A percentile compares a stretch with the other conserved stretches of the same genome.
Evolutionary conservation across 495 filamentous ascomycete genomes (phyloP).

Genomic region (Penicillium angulare): DNA sequence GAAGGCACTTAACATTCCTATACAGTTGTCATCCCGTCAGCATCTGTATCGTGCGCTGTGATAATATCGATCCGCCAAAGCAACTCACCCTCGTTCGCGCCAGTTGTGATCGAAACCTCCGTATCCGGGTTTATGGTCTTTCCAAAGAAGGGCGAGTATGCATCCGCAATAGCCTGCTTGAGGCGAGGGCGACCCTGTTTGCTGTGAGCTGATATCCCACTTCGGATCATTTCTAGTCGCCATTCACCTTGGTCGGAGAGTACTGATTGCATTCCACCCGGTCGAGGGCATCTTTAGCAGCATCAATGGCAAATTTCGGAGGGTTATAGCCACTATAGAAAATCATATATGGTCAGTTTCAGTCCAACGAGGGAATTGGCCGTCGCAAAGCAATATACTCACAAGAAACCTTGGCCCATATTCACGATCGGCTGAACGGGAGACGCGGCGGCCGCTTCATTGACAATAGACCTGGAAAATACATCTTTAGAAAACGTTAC

Average conservation of each 20-base stretch:
- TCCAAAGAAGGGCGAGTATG: conserved; percentile 85
- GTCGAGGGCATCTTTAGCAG: conserved; percentile 84
- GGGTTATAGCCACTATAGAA: conserved; percentile 83
- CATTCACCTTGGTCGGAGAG: conserved; percentile 75
- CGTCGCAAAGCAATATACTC: conserved; percentile 16
- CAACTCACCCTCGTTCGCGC: conserved; percentile 81
- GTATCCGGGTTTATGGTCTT: conserved; percentile 78
- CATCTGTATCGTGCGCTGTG: background rate
- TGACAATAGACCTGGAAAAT: conserved; percentile 78
- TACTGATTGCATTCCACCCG: conserved; percentile 99
- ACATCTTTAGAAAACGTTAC: background rate
- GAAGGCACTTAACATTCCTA: conserved; percentile 82
- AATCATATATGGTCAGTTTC: background rate
- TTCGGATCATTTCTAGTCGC: background rate
- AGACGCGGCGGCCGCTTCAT: conserved; percentile 82
- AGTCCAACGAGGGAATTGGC: background rate
- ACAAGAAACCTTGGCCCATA: conserved; percentile 96
- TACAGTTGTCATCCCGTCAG: background rate
- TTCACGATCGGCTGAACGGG: conserved; percentile 90
- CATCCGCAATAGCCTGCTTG: conserved; percentile 85
- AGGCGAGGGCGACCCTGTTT: conserved; percentile 75
- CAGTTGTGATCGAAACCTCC: conserved; percentile 92
- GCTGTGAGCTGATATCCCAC: conserved; percentile 5
- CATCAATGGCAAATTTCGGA: conserved; percentile 84
- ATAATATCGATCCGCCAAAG: background rate